Percentiles rank a stretch among this genome's conserved stretches.
Conservation (phyloP, 2,329 filamentous ascomycete species). For the Leptoxyphium fumago region DNA sequence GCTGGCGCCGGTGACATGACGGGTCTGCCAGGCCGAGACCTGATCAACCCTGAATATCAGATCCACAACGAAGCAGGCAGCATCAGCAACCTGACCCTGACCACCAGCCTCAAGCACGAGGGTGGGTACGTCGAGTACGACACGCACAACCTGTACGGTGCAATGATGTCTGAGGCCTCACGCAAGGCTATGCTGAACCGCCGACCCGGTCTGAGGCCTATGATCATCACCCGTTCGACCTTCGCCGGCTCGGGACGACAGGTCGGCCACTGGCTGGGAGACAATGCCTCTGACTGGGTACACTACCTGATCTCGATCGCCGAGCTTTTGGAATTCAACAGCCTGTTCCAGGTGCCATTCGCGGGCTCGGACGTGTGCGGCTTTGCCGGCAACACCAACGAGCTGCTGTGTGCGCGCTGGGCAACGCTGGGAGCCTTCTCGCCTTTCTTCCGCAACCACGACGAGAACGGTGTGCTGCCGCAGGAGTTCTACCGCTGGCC, state of each 20-base stretch:
- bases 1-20: slow-evolving; percentile 13
- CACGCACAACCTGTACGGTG: slow-evolving; percentile 63
- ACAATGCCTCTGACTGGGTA: slow-evolving; percentile 33
- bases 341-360: slow-evolving; percentile 34
- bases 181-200: slow-evolving; percentile 51
- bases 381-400: slow-evolving; percentile 51
- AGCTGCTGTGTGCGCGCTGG: slow-evolving; percentile 63
- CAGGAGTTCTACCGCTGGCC: slow-evolving; percentile 65
- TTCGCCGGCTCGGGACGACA: slow-evolving; percentile 55
- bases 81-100: slow-evolving; percentile 36
- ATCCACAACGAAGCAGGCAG: slow-evolving; percentile 46
- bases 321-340: slow-evolving; percentile 30
- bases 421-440: slow-evolving; percentile 56
- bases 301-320: slow-evolving; percentile 29
- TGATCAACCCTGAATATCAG: slow-evolving; percentile 49
- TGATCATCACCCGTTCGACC: slow-evolving; percentile 63
- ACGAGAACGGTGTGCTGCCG: slow-evolving; percentile 33
- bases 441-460: slow-evolving; percentile 66
- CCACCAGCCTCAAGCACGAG: slow-evolving; percentile 52
- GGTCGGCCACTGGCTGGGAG: slow-evolving; percentile 47
- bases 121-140: slow-evolving; percentile 58
- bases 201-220: slow-evolving; percentile 47
- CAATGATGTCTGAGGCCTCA: slow-evolving; percentile 56
- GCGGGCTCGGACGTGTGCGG: slow-evolving; percentile 57
- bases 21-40: slow-evolving; percentile 48